Percentiles rank a stretch among this genome's conserved stretches.
phyloP scores from a whole-genome alignment of 225 moss, liverwort and hornwort genomes.

The Marchantia polymorpha region DNA sequence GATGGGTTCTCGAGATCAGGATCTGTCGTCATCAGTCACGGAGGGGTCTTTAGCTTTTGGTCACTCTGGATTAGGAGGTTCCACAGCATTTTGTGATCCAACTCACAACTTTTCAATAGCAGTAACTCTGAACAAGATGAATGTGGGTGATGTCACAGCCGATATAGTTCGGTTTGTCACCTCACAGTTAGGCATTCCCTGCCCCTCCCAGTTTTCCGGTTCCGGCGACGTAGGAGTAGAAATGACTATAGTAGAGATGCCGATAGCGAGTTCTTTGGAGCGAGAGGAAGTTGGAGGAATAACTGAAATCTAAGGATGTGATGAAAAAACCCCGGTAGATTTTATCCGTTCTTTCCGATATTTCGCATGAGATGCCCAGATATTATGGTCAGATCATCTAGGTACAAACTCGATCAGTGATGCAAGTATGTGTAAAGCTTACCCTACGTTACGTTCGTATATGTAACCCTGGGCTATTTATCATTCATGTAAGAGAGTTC shows the following conservation, averaged over 20 bases:
- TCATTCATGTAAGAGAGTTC: too few species aligned
- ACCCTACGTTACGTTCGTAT: too few species aligned
- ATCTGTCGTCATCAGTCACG: background rate
- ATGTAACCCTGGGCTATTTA: too few species aligned
- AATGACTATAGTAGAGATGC: constrained; percentile 34
- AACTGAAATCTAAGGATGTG: background rate
- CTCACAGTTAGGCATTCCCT: constrained; percentile 67
- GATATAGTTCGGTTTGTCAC: constrained; percentile 72
- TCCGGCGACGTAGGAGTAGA: constrained; percentile 32
- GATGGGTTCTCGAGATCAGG: constrained; percentile 31
- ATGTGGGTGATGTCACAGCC: constrained; percentile 65
- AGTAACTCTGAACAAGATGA: constrained; percentile 80
- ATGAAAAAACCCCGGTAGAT: background rate
- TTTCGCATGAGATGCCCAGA: background rate
- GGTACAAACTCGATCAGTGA: too few species aligned
- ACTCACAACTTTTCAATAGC: constrained; percentile 66
- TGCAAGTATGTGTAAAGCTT: too few species aligned
- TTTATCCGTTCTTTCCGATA: background rate
- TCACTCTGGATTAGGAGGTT: constrained; percentile 88
- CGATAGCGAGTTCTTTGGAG: background rate
- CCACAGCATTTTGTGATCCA: constrained; percentile 82
- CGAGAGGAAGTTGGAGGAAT: constrained; percentile 8
- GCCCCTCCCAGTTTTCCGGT: constrained; percentile 52
- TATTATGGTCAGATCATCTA: too few species aligned
- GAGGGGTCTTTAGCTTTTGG: constrained; percentile 59